Base-by-base conservation (phyloP, 2,329 filamentous ascomycete species). In the Leptographium procerum region DNA sequence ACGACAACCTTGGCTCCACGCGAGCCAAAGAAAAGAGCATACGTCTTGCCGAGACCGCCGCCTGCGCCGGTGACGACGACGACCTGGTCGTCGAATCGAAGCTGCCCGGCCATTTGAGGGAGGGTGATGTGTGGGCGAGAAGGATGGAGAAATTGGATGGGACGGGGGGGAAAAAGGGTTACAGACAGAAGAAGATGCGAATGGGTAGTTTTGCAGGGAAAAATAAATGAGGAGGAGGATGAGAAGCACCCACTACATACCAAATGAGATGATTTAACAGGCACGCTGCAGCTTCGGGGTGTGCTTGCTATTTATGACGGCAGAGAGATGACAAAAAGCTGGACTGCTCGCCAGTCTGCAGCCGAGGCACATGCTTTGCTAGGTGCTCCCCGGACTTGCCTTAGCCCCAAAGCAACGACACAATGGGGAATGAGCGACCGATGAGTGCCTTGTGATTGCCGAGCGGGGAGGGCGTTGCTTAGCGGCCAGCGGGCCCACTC, bases 1-100 rank as follows among this genome's bases (percentile, higher is more conserved):
- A 99, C 94, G 53, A 99, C 92, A 29, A 72, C 70, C 66, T 69
- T 71, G 64, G 70, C 94, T 68, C 94, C 94, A 69, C 92, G 85
- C 59, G 89, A 91, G 60, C 83, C 94, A 70, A 95, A 97, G 79
- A 96, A 97, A 61, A 86, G 77, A 65, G 88, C 87, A 75, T 95
- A 95, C 70, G 86, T 85, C 74, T 86, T 89, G 64, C 89, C 89
- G 59, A 94, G 74, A 64, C 89, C 89, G 72, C 87, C 89, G 63
- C 89, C 89, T 62, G 89, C 89, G 67, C 89, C 90, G 53, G 89
- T 95, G 65, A 95, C 85, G 65, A 95, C 89, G 67, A 91, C 88
- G 65, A 89, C 90, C 79, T 94, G 89, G 74, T 85, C 87, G 75
- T 95, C 90, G 72, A 85, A 95, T 70, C 90, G 83, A 69, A 95